These are phyloP conservation scores for Adenanthera pavonina DNA, from an alignment of 306 rosid species.

Conservation along the genomic window DNA sequence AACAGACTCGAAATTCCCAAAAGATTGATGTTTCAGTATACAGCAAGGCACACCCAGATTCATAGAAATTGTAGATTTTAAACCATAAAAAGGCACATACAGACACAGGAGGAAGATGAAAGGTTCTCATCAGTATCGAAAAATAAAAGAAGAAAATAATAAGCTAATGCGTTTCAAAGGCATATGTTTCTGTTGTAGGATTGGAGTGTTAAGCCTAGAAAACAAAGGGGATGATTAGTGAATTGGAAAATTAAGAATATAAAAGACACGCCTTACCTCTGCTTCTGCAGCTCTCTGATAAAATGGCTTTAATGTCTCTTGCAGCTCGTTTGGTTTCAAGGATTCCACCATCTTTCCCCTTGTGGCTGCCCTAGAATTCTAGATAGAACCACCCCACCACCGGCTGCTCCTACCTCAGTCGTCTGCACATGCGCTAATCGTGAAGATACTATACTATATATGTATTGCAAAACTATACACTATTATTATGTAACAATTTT, in stretches of 20 bases:
- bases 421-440: background rate
- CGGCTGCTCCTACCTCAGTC: background rate
- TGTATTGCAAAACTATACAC: too few relatives aligned
- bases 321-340: conserved; percentile 38
- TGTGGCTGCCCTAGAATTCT: background rate
- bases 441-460: too few relatives aligned
- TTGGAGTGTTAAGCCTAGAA: background rate
- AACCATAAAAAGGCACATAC: background rate
- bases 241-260: background rate
- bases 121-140: background rate
- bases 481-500: too few relatives aligned
- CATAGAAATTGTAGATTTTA: background rate
- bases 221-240: background rate
- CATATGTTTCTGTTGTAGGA: background rate
- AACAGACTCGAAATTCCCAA: background rate
- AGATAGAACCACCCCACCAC: background rate
- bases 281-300: conserved; percentile 76
- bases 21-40: background rate
- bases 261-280: conserved; percentile 54
- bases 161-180: background rate
- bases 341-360: conserved; percentile 59
- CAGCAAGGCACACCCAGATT: background rate
- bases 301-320: conserved; percentile 66
- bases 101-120: background rate
- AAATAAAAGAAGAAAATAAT: background rate